phyloP scores from a whole-genome alignment of 2,329 filamentous ascomycete species.

The Clonostachys rhizophaga region DNA sequence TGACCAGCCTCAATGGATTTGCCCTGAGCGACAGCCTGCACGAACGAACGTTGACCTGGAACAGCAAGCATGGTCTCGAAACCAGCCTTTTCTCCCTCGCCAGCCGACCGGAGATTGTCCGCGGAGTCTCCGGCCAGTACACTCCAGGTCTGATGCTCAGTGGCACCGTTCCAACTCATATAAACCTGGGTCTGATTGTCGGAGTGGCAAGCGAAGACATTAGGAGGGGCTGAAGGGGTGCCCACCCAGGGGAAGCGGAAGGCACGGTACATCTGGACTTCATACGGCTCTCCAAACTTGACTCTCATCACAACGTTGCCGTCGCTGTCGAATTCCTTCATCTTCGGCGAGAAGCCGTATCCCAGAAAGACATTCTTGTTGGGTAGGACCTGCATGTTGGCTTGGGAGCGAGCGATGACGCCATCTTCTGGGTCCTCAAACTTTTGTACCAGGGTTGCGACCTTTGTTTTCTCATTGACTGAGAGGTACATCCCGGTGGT shows the following conservation, averaged over 20 bases:
- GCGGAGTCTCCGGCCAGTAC: conserved; percentile 6
- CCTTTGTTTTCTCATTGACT: neutral
- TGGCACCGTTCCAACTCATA: conserved; percentile 18
- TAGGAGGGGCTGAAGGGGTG: conserved; percentile 6
- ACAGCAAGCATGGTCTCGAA: conserved; percentile 14
- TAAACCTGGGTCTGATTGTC: conserved; percentile 4
- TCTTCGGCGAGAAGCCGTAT: conserved; percentile 12
- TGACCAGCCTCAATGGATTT: no score
- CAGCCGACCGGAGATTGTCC: neutral
- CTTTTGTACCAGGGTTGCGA: conserved; percentile 5
- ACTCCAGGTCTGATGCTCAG: conserved; percentile 13
- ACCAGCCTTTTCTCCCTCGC: neutral
- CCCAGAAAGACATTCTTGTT: conserved; percentile 14
- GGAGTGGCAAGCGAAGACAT: conserved; percentile 6
- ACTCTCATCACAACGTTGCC: conserved; percentile 14
- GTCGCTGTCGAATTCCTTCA: conserved; percentile 14
- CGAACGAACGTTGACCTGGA: neutral
- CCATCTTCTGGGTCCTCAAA: conserved; percentile 3
- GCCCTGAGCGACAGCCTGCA: neutral
- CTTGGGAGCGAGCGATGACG: conserved; percentile 6
- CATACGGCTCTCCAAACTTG: conserved; percentile 11
- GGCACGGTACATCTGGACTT: conserved; percentile 11
- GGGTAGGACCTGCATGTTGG: conserved; percentile 10
- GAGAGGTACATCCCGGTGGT: conserved; percentile 5
- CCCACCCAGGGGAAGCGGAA: conserved; percentile 14